Conservation (phyloP, 2,329 filamentous ascomycete species). For the Beauveria pseudobassiana region DNA sequence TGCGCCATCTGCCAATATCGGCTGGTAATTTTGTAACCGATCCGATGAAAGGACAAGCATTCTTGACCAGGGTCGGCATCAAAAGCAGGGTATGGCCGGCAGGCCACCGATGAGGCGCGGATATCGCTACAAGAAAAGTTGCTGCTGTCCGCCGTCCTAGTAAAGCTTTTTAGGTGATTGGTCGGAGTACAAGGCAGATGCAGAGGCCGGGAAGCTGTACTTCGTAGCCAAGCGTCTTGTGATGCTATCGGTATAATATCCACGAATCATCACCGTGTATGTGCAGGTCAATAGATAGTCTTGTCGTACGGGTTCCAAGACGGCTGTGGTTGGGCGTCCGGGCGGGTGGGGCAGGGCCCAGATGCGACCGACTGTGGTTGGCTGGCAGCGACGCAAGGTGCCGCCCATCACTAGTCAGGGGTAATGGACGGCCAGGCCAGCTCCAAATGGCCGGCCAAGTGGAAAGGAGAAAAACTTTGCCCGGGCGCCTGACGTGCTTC, state of each 20-base stretch:
- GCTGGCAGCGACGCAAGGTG: background rate
- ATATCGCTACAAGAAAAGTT: background rate
- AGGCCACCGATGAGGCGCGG: background rate
- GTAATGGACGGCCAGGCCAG: background rate
- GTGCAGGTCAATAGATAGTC: no score
- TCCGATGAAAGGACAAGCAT: constrained; percentile 26
- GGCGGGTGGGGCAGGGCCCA: background rate
- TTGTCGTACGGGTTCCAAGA: background rate
- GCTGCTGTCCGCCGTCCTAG: background rate
- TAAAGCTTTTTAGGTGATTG: no score
- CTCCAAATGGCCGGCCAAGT: background rate
- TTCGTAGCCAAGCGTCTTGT: background rate
- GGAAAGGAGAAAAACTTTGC: constrained; percentile 1
- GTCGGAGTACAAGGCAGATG: background rate
- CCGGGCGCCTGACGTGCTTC: background rate
- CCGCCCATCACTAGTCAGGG: constrained; percentile 6
- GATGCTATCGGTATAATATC: background rate
- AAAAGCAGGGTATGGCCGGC: background rate
- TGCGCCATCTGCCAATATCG: background rate
- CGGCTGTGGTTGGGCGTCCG: background rate
- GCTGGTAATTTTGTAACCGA: background rate
- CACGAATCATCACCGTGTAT: no score
- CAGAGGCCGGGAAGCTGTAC: background rate
- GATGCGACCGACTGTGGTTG: background rate
- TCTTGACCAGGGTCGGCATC: constrained; percentile 22